A percentile compares a stretch with the other conserved stretches of the same genome.
Conservation (phyloP, 352 stramenopile genomes). For the Thalassiosira exigua region DNA sequence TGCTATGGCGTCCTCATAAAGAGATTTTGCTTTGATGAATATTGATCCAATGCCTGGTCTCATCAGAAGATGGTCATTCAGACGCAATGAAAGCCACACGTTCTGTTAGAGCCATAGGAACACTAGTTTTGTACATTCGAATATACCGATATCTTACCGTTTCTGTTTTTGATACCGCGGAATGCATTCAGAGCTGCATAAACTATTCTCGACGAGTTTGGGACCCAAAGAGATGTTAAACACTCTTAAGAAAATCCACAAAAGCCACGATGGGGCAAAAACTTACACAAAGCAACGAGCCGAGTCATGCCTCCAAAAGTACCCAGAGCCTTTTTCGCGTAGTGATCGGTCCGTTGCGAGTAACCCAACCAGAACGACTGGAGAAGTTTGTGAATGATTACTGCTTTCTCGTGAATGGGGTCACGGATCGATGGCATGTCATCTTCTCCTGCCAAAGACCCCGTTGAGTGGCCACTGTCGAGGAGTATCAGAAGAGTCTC, state of each 20-base stretch:
- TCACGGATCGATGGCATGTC: background rate
- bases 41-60: conserved; percentile 8
- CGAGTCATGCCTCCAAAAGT: background rate
- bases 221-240: too few species aligned
- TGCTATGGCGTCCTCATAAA: conserved; percentile 12
- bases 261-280: too few species aligned
- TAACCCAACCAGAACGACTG: conserved; percentile 26
- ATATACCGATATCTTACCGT: conserved; percentile 1
- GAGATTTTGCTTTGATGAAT: conserved; percentile 17
- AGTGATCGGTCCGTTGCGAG: conserved; percentile 19
- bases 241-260: too few species aligned
- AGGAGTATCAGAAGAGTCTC: conserved; percentile 8
- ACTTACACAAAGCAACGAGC: conserved; percentile 1
- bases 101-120: too few species aligned
- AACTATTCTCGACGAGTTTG: too few species aligned
- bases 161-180: conserved; percentile 4
- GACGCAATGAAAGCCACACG: too few species aligned
- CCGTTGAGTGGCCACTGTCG: conserved; percentile 8
- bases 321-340: conserved; percentile 13
- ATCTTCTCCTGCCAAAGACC: too few species aligned
- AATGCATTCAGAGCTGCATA: conserved; percentile 16
- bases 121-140: too few species aligned
- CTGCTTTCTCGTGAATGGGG: background rate
- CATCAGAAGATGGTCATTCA: too few species aligned
- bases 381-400: background rate